Base-by-base conservation (phyloP, 2,329 filamentous ascomycete species). In the Aspergillus tanneri region DNA sequence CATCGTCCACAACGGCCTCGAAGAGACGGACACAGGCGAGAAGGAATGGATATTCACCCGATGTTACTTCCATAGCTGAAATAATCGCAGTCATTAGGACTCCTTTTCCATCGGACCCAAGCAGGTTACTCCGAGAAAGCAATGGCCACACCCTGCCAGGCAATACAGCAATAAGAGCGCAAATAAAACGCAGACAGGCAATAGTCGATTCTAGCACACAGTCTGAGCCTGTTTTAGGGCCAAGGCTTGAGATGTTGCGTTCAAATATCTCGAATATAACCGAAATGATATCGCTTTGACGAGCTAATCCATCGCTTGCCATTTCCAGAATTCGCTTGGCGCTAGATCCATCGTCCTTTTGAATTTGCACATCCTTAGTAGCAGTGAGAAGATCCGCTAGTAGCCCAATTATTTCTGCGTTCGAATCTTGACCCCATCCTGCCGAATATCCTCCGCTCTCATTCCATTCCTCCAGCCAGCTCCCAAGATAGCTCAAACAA, bases 61-160 rank as follows among this genome's bases (percentile, higher is more conserved):
- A 79, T 2, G 87, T 82, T 47, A 95, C 80, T 63, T 99, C 93
- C 3, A 90, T 81, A 19, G 83, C 85, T n/a, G 88, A 88, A 2
- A 95, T 81, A 43, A 97, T 84, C 41, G 83, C 83, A 30, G 85
- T 82, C 52, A 99, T 78, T 52, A 87, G 85, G 9, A 90, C 88
- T 11, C 85, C 85, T 53, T 85, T 85, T 8, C 88, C 85, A 56
- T 90, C 85, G 5, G 84, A 81, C 57, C 87, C 87, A 37, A 99
- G 77, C 14, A 99, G 75, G 53, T 85, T 83, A 66, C 89, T 95
- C 48, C 89, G 84, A 3, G 86, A 83, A 60, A 99, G 79, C 65
- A 92, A 88, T 3, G 92, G 90, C 91, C 93, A 97, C 5, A 96
- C 84, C 50, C 91, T 80, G 47, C 87, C 87, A 0, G 93, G 92